Percentiles rank a stretch among this genome's conserved stretches.
These are phyloP conservation scores for Stropharia rugosoannulata DNA, from an alignment of 768 basidiomycete species.

Conservation along the genomic window DNA sequence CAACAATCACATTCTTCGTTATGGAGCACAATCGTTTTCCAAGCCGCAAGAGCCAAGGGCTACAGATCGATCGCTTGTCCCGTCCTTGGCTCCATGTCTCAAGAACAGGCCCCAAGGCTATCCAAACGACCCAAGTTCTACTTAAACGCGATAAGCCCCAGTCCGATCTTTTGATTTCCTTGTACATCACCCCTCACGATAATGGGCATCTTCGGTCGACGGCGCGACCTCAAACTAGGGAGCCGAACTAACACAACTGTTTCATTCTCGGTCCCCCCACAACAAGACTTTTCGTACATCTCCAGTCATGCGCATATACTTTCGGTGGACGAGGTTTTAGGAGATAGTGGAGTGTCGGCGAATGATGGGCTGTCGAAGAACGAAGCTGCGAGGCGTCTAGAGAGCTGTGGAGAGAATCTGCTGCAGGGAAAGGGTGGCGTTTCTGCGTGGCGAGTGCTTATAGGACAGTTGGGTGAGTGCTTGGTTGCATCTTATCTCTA, in stretches of 20 bases:
- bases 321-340: slow-evolving; percentile 24
- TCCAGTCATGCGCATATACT: slow-evolving; percentile 32
- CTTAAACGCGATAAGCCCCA: too few species aligned
- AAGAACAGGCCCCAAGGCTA: too few species aligned
- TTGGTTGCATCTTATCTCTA: neutral
- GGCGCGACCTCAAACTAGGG: neutral
- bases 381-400: slow-evolving; percentile 31
- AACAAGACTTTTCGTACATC: slow-evolving; percentile 27
- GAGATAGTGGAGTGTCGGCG: slow-evolving; percentile 31
- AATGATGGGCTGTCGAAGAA: slow-evolving; percentile 35
- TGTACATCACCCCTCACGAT: neutral
- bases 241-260: slow-evolving; percentile 14
- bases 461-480: slow-evolving; percentile 31
- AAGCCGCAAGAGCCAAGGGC: too few species aligned
- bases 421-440: slow-evolving; percentile 32
- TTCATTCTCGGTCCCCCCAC: slow-evolving; percentile 31
- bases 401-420: slow-evolving; percentile 31
- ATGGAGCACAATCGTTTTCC: too few species aligned
- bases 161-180: too few species aligned
- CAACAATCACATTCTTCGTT: too few species aligned
- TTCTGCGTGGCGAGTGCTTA: slow-evolving; percentile 31
- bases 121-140: too few species aligned
- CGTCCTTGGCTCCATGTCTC: too few species aligned
- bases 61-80: too few species aligned
- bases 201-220: neutral